Evolutionary conservation across 495 filamentous ascomycete genomes (phyloP), one percentile per base, ranked within the genome.

Genomic region (Tricharina praecox): DNA sequence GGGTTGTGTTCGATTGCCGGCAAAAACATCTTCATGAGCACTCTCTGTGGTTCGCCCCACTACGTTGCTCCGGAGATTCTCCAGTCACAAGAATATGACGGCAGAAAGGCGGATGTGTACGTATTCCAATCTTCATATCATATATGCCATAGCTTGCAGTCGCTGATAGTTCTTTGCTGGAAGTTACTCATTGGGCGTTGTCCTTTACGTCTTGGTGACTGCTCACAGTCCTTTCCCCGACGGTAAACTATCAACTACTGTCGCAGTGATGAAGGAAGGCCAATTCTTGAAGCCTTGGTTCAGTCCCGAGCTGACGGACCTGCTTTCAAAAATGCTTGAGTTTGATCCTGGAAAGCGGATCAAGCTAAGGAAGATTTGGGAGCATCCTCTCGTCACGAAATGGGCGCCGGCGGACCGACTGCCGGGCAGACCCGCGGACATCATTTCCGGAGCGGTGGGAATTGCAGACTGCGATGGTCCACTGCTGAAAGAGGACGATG

Each of bases 1-100:
- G 88, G 90, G 15, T 93, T 99, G 85, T 90, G 92, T 15, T 86
- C 85, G 10, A 66, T 96, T 23, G 13, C 40, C 9, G 88, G 92
- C 23, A 67, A 70, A 11, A 67, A 68, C 8, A 74, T 82, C 52
- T 75, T 74, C 64, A 68, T 99, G 28, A 78, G 71, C 30, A 93
- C 88, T 0, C 84, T 87, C 1, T 99, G 90, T 57, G 90, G 90
- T 34, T 96, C 92, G 50, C 88, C 88, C 3, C 90, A 96, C 63
- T 96, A 96, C 55, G 86, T 85, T 2, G 85, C 90, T 0, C 90
- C 90, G 0, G 90, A 99, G 61, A 74, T 99, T 37, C 77, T 94
- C 21, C 67, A 72, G 23, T 74, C 72, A 8, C 62, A 68, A 20
- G 65, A 65, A 20, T 99, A 99, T 58, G 78, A 82, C 50, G 92